A percentile compares a stretch with the other conserved stretches of the same genome.
phyloP scores from a whole-genome alignment of 495 filamentous ascomycete genomes.

The Talaromyces trachyspermus region DNA sequence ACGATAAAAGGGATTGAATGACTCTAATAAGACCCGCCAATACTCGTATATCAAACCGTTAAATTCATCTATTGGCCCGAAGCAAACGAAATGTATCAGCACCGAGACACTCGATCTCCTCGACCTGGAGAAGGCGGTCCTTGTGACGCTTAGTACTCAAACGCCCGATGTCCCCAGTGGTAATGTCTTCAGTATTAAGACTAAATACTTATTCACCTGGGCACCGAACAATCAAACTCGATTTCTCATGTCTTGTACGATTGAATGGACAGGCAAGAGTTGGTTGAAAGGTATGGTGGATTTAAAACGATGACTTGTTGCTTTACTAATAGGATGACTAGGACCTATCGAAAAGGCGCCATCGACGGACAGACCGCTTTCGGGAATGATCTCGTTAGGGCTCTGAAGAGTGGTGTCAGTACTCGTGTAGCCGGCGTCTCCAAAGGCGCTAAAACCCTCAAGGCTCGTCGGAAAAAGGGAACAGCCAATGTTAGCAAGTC shows the following conservation, averaged over 20 bases:
- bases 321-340: constrained; percentile 28
- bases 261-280: constrained; percentile 97
- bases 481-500: constrained; percentile 17
- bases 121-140: constrained; percentile 81
- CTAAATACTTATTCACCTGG: constrained; percentile 92
- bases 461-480: constrained; percentile 51
- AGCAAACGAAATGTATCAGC: constrained; percentile 89
- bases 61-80: constrained; percentile 76
- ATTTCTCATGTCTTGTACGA: constrained; percentile 74
- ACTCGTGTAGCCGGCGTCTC: constrained; percentile 35
- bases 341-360: constrained; percentile 94
- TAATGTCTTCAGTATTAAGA: constrained; percentile 85
- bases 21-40: constrained; percentile 62
- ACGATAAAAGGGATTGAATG: constrained; percentile 71
- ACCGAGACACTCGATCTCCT: constrained; percentile 72
- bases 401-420: constrained; percentile 68
- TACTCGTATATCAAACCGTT: constrained; percentile 93
- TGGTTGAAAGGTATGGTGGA: constrained; percentile 80
- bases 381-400: constrained; percentile 64
- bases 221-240: constrained; percentile 75
- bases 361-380: constrained; percentile 83
- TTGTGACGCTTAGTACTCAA: constrained; percentile 71
- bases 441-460: constrained; percentile 37
- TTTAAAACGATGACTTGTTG: constrained; percentile 1
- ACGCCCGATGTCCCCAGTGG: constrained; percentile 95